Evolutionary conservation across 345 rosid species (phyloP).

Genomic region (Citrus mangshanensis): DNA sequence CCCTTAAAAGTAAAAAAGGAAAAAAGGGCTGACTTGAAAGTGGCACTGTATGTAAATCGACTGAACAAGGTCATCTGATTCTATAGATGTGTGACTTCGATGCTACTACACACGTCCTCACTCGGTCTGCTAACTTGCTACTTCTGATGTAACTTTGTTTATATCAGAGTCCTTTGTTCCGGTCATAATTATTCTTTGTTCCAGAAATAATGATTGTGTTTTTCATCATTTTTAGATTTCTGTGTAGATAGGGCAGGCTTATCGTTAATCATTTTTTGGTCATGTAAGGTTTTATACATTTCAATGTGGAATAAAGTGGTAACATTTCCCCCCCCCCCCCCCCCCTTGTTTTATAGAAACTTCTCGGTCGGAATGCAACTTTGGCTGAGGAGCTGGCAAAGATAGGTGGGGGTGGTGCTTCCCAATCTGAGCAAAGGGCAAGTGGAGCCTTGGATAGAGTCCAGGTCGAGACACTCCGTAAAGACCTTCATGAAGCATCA

Average conservation of each 20-base stretch:
- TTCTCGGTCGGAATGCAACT: slow-evolving; percentile 78
- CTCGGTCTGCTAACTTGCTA: background rate
- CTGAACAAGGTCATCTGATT: background rate
- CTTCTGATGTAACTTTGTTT: background rate
- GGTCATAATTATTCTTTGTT: background rate
- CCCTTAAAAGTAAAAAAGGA: background rate
- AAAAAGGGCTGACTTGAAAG: background rate
- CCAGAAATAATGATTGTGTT: background rate
- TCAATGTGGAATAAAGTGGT: background rate
- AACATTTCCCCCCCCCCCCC: background rate
- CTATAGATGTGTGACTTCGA: background rate
- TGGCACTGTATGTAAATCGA: background rate
- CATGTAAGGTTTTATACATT: background rate
- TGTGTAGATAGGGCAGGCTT: background rate
- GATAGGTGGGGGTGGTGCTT: slow-evolving; percentile 52
- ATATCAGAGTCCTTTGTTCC: background rate
- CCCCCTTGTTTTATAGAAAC: slow-evolving; percentile 40
- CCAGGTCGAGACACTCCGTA: slow-evolving; percentile 62
- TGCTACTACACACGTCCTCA: background rate
- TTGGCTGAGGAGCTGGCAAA: slow-evolving; percentile 85
- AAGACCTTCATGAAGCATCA: slow-evolving; percentile 81
- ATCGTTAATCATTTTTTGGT: background rate
- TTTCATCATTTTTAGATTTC: background rate
- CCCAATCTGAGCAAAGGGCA: slow-evolving; percentile 50
- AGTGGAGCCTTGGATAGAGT: slow-evolving; percentile 59